Evolutionary conservation across 208 protist species (phyloP), one percentile per base, ranked within the genome.

Genomic region (Zelonia costaricensis): DNA sequence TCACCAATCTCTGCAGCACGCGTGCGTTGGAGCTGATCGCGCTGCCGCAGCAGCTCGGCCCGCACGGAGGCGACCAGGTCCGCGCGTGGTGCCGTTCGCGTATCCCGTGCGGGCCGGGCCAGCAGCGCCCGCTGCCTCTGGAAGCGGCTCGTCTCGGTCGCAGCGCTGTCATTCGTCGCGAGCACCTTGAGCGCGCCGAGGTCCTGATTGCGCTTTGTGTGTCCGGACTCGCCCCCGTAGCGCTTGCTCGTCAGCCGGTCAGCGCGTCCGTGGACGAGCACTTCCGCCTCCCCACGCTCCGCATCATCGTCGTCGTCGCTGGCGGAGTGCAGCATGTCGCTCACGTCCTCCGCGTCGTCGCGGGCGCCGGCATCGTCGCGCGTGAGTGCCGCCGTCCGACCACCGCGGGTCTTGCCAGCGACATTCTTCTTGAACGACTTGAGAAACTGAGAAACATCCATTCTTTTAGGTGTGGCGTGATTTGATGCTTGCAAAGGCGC

Each of bases 371-470:
- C 12, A 4, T 3, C 0, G 10, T 16, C n/a, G 31, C 5, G 18
- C 4, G 22, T 36, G 18, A 62, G 27, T 3, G 23, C 9, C 12
- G 13, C 35, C 0, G 36, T 10, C 13, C 38, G 2, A 13, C n/a
- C 31, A 10, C 31, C 9, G 18, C 16, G 18, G 10, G 9, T 2
- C 22, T 57, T 63, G 1, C 40, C 42, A 12, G 66, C 44, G 0
- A 69, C 38, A 9, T 58, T 68, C 27, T 77, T 78, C 48, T 86
- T 92, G 28, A 92, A 81, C 18, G 77, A 76, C 53, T 86, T 92
- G 3, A 92, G 60, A 74, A 92, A 92, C 16, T 70, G 69, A 5
- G 76, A 84, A 38, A 92, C 86, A 53, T 89, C 69, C 86, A 92
- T 92, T 30, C 16, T 44, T 3, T 27, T 2, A 53, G 1, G 22